These are phyloP conservation scores for Megacollybia marginata DNA, from an alignment of 768 basidiomycete genomes.

Conservation along the genomic window DNA sequence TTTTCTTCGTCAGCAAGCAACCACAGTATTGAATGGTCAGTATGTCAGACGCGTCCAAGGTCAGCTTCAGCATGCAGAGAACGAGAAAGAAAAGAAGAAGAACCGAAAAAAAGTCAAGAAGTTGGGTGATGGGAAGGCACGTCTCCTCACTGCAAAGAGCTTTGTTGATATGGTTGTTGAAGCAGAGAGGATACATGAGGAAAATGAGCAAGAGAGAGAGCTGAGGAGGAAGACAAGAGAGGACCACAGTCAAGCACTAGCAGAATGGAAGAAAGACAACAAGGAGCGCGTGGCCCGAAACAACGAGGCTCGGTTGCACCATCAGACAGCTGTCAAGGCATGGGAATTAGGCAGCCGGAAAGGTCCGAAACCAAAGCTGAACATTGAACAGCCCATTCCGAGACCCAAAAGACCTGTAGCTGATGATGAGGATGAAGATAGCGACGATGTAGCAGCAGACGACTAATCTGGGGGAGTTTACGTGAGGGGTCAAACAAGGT, in stretches of 20 bases:
- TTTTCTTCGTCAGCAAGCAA: slow-evolving; percentile 9
- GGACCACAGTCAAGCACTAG: background rate
- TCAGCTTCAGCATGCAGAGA: slow-evolving; percentile 12
- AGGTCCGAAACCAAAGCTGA: too few species aligned
- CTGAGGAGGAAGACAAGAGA: background rate
- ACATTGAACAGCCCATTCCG: too few species aligned
- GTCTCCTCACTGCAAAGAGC: background rate
- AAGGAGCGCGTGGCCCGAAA: too few species aligned
- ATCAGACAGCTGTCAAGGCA: too few species aligned
- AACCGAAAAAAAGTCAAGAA: slow-evolving; percentile 1
- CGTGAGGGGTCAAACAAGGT: too few species aligned
- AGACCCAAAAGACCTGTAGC: too few species aligned
- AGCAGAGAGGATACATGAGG: background rate
- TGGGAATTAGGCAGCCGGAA: too few species aligned
- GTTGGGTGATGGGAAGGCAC: background rate
- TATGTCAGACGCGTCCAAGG: slow-evolving; percentile 7
- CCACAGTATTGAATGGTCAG: slow-evolving; percentile 6
- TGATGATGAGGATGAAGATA: too few species aligned
- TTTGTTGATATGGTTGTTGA: background rate
- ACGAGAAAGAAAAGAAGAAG: slow-evolving; percentile 9
- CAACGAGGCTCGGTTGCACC: too few species aligned
- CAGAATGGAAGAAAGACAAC: background rate
- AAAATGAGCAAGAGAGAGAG: background rate
- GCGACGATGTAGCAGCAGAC: too few species aligned
- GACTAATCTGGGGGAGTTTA: too few species aligned